Conservation (phyloP, 2,329 filamentous ascomycete genomes). For the Plenodomus tracheiphilus region DNA sequence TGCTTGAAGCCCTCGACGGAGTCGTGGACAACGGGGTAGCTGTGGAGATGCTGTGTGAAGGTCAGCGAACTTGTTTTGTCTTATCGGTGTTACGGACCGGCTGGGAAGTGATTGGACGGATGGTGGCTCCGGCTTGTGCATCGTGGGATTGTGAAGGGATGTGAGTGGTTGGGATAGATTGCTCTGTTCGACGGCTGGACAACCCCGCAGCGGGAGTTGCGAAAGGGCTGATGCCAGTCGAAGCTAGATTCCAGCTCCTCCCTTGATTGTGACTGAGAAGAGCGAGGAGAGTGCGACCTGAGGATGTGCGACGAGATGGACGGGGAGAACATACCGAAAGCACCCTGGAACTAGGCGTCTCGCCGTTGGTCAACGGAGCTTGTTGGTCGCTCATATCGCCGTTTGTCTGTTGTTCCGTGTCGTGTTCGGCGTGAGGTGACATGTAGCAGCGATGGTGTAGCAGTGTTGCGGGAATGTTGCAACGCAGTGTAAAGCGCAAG, state of each 20-base stretch:
- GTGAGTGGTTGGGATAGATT: slow-evolving; percentile 15
- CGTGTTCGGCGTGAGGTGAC: slow-evolving; percentile 41
- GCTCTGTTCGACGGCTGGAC: slow-evolving; percentile 1
- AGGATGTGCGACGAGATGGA: not conserved
- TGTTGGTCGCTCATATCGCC: slow-evolving; percentile 37
- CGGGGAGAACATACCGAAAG: slow-evolving; percentile 40
- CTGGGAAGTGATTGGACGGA: slow-evolving; percentile 11
- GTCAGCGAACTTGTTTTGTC: slow-evolving; percentile 6
- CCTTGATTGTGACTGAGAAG: too few relatives aligned
- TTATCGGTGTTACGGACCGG: not conserved
- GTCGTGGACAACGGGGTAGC: slow-evolving; percentile 83
- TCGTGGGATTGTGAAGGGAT: slow-evolving; percentile 7
- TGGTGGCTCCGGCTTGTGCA: slow-evolving; percentile 6
- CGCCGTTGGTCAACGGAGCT: slow-evolving; percentile 45
- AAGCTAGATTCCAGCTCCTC: not conserved
- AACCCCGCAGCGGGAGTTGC: not conserved
- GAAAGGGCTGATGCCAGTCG: not conserved
- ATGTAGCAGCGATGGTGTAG: slow-evolving; percentile 15
- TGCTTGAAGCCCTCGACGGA: slow-evolving; percentile 76
- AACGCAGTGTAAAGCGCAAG: slow-evolving; percentile 2
- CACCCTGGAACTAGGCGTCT: slow-evolving; percentile 44
- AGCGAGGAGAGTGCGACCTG: not conserved
- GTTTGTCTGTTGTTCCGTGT: slow-evolving; percentile 16
- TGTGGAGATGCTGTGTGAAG: slow-evolving; percentile 70
- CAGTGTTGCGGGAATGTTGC: slow-evolving; percentile 3